A percentile compares a stretch with the other conserved stretches of the same genome.
Evolutionary conservation across 805 yeast species (phyloP).

Genomic region (Myxozyma geophila): DNA sequence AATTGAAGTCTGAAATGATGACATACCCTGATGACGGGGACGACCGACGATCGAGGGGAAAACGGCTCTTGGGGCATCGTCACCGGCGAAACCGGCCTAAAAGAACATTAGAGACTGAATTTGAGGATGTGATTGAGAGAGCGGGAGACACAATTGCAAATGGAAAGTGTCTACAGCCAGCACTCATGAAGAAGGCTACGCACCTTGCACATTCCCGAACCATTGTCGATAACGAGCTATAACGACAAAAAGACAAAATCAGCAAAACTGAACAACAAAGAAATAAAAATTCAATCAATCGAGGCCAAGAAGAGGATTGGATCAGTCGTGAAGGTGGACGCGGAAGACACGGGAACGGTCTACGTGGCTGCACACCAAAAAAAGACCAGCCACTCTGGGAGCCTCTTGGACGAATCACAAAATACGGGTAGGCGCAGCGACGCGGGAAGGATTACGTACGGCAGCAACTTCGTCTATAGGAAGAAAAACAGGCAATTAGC

Average conservation of each 20-base stretch:
- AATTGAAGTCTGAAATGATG: not conserved
- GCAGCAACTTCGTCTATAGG: constrained; percentile 55
- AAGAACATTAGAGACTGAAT: not conserved
- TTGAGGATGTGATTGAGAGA: not conserved
- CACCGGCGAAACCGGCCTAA: constrained; percentile 99
- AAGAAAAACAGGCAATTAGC: constrained; percentile 3
- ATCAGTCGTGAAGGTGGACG: not conserved
- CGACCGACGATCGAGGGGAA: constrained; percentile 99
- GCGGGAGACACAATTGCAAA: not conserved
- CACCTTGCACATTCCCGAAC: constrained; percentile 99
- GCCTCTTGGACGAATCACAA: constrained; percentile 14
- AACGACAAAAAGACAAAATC: constrained; percentile 52
- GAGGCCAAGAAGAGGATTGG: not conserved
- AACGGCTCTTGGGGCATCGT: constrained; percentile 99
- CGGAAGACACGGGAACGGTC: not conserved
- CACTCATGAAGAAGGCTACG: constrained; percentile 1
- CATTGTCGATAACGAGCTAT: constrained; percentile 92
- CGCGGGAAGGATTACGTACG: constrained; percentile 43
- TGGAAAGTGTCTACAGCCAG: not conserved
- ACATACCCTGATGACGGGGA: constrained; percentile 99
- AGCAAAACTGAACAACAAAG: constrained; percentile 1
- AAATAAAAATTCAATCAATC: not conserved
- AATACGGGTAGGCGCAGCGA: not conserved
- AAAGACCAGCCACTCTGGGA: constrained; percentile 7
- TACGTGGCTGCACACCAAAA: constrained; percentile 11